Conservation (phyloP, 768 basidiomycete species). For the Fomitopsis pulvina region DNA sequence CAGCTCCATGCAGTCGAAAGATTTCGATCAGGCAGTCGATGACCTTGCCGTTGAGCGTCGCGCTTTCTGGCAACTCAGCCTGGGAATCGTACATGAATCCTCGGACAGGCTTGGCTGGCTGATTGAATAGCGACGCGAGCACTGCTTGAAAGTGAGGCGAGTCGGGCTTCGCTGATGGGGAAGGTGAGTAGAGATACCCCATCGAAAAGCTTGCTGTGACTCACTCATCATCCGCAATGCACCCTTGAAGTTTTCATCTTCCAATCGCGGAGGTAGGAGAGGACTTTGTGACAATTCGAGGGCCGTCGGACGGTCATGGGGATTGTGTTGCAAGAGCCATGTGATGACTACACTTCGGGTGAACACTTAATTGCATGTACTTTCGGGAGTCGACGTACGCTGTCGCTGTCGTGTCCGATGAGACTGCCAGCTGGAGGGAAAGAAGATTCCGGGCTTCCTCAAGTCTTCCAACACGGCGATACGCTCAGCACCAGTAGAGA, state of each 20-base stretch:
- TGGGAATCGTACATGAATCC: conserved; percentile 72
- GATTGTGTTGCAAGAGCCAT: conserved; percentile 77
- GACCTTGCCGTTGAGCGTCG: conserved; percentile 66
- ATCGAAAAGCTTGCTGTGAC: no score
- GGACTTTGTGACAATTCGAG: conserved; percentile 77
- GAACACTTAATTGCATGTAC: neutral
- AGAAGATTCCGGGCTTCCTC: conserved; percentile 63
- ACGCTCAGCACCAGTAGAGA: conserved; percentile 78
- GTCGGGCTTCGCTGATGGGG: conserved; percentile 58
- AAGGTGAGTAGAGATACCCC: neutral
- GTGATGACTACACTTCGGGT: conserved; percentile 53
- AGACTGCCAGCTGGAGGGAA: conserved; percentile 71
- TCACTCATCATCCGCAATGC: conserved; percentile 70
- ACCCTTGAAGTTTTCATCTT: conserved; percentile 83
- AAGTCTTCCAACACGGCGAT: conserved; percentile 77
- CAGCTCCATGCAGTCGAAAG: conserved; percentile 86
- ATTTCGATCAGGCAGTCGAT: conserved; percentile 70
- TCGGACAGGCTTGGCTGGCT: conserved; percentile 56
- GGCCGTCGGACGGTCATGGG: conserved; percentile 70
- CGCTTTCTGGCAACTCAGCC: conserved; percentile 60
- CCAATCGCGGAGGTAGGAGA: conserved; percentile 67
- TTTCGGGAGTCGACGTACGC: conserved; percentile 40
- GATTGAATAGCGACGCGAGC: conserved; percentile 71
- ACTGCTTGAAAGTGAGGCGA: conserved; percentile 78
- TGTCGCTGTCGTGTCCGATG: conserved; percentile 56